Evolutionary conservation across 164 flowering plant species (phyloP).

Genomic region (Malania oleifera): DNA sequence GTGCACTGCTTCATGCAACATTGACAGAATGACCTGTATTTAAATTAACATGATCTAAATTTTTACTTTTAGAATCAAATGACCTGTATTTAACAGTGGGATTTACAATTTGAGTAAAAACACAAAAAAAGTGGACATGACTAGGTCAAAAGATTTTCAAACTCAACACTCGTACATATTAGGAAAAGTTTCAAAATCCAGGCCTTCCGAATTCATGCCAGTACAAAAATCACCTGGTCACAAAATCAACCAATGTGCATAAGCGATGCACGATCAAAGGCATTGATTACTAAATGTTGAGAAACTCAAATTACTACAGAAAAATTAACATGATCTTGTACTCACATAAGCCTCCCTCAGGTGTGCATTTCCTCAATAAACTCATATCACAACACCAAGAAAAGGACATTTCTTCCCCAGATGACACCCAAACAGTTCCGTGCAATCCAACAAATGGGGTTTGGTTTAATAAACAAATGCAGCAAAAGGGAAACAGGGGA

Average conservation of each 20-base stretch:
- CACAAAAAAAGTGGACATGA: neutral
- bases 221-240: neutral
- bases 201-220: neutral
- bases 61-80: too few relatives aligned
- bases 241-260: neutral
- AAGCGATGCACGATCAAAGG: neutral
- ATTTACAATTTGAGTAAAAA: too few relatives aligned
- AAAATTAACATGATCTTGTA: neutral
- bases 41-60: too few relatives aligned
- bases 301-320: neutral
- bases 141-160: neutral
- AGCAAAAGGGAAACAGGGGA: neutral
- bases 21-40: too few relatives aligned
- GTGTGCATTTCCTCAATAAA: slow-evolving; percentile 5
- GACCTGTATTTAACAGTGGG: too few relatives aligned
- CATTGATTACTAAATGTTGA: neutral
- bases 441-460: neutral
- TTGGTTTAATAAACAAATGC: slow-evolving; percentile 6
- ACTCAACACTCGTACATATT: neutral
- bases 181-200: neutral
- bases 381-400: neutral
- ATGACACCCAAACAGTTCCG: slow-evolving; percentile 1
- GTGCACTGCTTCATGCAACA: too few relatives aligned
- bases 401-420: slow-evolving; percentile 3
- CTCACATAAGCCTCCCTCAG: slow-evolving; percentile 1